Conservation (phyloP, 2,329 filamentous ascomycete genomes). For the Colletotrichum viniferum region DNA sequence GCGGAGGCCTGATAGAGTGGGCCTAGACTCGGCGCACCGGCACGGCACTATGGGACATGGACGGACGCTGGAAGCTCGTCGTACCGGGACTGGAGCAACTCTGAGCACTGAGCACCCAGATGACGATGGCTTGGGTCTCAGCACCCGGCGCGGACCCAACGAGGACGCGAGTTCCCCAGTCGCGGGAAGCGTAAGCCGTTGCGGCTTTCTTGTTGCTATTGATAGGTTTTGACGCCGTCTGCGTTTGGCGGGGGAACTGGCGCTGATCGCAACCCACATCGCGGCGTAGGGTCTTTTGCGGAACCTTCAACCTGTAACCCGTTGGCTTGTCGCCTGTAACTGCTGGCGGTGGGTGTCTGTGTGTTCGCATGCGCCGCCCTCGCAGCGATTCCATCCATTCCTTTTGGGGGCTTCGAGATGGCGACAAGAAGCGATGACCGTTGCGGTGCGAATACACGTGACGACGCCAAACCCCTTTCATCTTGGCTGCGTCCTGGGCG, state of each 20-base stretch:
- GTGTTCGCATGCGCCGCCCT: background rate
- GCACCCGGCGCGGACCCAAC: background rate
- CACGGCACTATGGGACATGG: background rate
- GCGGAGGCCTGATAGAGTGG: background rate
- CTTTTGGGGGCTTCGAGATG: background rate
- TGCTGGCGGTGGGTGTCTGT: background rate
- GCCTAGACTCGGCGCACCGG: background rate
- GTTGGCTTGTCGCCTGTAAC: background rate
- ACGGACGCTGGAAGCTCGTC: background rate
- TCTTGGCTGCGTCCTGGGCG: conserved; percentile 8
- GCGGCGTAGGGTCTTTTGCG: background rate
- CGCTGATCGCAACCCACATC: background rate
- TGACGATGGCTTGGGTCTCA: background rate
- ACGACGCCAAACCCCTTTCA: background rate
- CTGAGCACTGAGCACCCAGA: background rate
- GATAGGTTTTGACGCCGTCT: background rate
- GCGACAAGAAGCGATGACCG: background rate
- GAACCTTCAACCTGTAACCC: background rate
- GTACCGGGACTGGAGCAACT: background rate
- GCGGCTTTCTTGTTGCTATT: background rate
- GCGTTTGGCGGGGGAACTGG: background rate
- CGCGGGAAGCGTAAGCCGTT: background rate
- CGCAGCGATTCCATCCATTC: background rate
- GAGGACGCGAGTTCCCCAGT: background rate
- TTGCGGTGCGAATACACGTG: background rate